Conservation (phyloP, 768 basidiomycete species). For the Tricholoma hemisulphureum region DNA sequence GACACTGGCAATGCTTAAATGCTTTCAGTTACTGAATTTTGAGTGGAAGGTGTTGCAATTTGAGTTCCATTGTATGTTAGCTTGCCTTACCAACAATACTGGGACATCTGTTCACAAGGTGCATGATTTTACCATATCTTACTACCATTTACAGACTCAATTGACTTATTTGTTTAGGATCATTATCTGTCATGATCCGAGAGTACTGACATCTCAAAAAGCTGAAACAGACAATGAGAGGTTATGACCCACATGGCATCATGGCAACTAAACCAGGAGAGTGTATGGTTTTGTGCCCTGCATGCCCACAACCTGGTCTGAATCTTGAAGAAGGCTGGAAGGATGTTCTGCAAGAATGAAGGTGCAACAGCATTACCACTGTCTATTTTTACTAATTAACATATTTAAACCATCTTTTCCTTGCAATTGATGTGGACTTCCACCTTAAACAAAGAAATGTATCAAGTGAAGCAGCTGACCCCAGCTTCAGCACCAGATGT, state of each 20-base stretch:
- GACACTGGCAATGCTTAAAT: conserved; percentile 9
- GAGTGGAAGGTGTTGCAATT: conserved; percentile 10
- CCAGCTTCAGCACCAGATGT: conserved; percentile 12
- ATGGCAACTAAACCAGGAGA: conserved; percentile 13
- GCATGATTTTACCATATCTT: neutral
- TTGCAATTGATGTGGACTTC: conserved; percentile 9
- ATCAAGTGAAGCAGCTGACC: conserved; percentile 10
- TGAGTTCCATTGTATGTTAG: conserved; percentile 9
- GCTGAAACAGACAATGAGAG: conserved; percentile 14
- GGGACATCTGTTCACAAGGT: conserved; percentile 6
- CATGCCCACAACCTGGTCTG: conserved; percentile 24
- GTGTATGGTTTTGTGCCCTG: conserved; percentile 24
- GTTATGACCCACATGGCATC: conserved; percentile 12
- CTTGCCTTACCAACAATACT: conserved; percentile 12
- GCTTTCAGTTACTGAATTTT: conserved; percentile 11
- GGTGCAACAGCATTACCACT: neutral
- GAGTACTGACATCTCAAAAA: conserved; percentile 17
- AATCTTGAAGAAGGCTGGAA: conserved; percentile 24
- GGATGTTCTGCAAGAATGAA: conserved; percentile 3
- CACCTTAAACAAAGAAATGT: conserved; percentile 1
- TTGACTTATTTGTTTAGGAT: conserved; percentile 5
- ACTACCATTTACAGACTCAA: neutral
- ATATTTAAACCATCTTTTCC: conserved; percentile 2
- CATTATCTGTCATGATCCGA: conserved; percentile 11
- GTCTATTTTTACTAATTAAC: neutral